These are phyloP conservation scores for Ustilaginoidea virens DNA, from an alignment of 2,329 filamentous ascomycete species.

Conservation along the genomic window DNA sequence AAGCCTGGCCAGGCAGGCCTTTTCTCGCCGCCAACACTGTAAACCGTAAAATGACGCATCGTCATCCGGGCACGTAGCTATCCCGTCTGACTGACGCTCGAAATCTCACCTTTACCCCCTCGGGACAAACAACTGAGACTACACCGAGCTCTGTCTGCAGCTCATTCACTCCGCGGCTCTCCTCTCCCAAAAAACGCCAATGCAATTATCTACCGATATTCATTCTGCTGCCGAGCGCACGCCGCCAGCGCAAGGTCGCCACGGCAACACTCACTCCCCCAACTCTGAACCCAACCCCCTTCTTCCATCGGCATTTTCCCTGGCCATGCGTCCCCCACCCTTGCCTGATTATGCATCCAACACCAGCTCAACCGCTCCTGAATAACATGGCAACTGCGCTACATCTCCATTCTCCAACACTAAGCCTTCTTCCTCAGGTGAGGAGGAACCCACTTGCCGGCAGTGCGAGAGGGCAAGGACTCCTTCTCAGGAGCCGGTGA, in stretches of 20 bases:
- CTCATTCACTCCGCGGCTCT: conserved; percentile 16
- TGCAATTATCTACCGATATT: conserved; percentile 14
- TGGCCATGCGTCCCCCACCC: too few species aligned
- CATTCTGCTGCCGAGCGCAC: too few species aligned
- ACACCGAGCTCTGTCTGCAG: conserved; percentile 21
- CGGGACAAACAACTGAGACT: conserved; percentile 14
- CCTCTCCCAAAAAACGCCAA: conserved; percentile 20
- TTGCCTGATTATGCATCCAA: conserved; percentile 2
- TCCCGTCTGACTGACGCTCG: conserved; percentile 15
- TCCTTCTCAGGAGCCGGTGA: conserved; percentile 30
- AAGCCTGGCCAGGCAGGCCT: too few species aligned
- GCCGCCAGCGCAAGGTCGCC: too few species aligned
- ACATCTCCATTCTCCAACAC: conserved; percentile 1
- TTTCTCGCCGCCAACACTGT: too few species aligned
- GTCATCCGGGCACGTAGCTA: too few species aligned
- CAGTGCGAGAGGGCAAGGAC: conserved; percentile 32
- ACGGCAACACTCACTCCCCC: conserved; percentile 1
- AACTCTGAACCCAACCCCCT: conserved; percentile 2
- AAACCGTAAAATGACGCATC: too few species aligned
- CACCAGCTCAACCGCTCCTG: not conserved
- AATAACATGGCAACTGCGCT: not conserved
- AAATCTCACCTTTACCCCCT: too few species aligned
- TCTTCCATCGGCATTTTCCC: not conserved
- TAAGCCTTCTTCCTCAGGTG: conserved; percentile 21
- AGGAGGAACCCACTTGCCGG: conserved; percentile 46